Evolutionary conservation across 768 basidiomycete species (phyloP).

Genomic region (Collybiopsis confluens): DNA sequence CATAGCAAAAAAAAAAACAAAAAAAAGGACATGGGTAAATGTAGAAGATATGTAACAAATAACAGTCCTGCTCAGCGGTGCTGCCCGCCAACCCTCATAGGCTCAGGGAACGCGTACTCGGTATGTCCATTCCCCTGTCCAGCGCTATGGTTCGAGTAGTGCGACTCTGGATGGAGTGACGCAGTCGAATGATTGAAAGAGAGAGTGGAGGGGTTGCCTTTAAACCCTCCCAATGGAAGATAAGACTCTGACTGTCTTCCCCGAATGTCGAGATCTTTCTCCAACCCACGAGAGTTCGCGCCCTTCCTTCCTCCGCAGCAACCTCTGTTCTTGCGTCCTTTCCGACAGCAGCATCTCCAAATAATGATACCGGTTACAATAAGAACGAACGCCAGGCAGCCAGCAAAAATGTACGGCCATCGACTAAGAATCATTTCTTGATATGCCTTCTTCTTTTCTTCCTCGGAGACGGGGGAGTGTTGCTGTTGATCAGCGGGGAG

Average conservation of each 20-base stretch:
- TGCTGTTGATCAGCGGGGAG: conserved; percentile 56
- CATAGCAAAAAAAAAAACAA: too few species aligned
- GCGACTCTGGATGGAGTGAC: neutral
- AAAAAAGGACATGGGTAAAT: too few species aligned
- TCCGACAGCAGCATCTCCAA: conserved; percentile 59
- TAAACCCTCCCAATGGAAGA: conserved; percentile 1
- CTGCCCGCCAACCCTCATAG: neutral
- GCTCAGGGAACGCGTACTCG: conserved; percentile 1
- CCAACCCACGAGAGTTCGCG: neutral
- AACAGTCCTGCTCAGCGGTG: neutral
- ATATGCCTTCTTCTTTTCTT: conserved; percentile 64
- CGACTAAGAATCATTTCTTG: conserved; percentile 62
- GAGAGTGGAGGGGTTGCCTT: neutral
- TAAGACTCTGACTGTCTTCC: neutral
- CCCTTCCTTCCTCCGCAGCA: neutral
- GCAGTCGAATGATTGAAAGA: conserved; percentile 1
- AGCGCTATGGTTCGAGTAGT: neutral
- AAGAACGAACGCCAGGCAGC: conserved; percentile 48
- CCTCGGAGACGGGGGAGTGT: conserved; percentile 57
- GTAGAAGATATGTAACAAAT: too few species aligned
- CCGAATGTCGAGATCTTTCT: neutral
- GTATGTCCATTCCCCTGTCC: neutral
- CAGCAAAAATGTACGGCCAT: conserved; percentile 70
- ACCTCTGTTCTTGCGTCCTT: conserved; percentile 19
- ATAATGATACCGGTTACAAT: conserved; percentile 44